phyloP scores from a whole-genome alignment of 1,284 basidiomycete species.

The Salmacisia buchloeana region DNA sequence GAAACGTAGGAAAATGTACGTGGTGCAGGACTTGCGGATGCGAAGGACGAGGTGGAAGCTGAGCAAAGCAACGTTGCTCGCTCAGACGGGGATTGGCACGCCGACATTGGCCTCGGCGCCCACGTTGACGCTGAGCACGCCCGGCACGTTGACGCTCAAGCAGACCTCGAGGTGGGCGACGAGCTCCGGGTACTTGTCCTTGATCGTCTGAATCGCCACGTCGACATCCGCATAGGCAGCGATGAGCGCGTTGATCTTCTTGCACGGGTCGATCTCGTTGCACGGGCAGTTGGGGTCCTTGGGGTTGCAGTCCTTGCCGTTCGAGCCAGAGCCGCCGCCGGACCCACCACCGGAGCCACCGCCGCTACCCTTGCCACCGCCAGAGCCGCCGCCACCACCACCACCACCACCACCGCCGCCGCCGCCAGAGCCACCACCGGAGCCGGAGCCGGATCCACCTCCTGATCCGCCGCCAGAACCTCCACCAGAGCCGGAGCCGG shows the following conservation, averaged over 20 bases:
- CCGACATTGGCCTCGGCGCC: neutral
- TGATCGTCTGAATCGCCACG: neutral
- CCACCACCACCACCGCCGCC: neutral
- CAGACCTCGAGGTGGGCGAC: neutral
- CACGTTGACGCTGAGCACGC: neutral
- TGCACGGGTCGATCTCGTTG: neutral
- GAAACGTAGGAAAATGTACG: too few relatives aligned
- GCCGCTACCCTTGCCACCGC: neutral
- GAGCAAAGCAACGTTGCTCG: too few relatives aligned
- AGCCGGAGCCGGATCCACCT: neutral
- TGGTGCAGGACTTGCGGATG: too few relatives aligned
- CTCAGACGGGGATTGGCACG: too few relatives aligned
- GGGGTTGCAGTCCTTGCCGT: neutral
- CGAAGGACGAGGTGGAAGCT: too few relatives aligned
- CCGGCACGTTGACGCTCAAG: neutral
- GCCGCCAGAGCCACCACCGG: neutral
- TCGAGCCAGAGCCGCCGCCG: neutral
- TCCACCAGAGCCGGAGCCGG: neutral
- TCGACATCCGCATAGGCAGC: neutral
- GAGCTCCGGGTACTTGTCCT: neutral
- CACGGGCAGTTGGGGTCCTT: too few relatives aligned
- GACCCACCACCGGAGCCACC: neutral
- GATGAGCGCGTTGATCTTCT: neutral
- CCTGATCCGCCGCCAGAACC: neutral
- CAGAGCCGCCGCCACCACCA: neutral